These are phyloP conservation scores for Hymenoscyphus linearis DNA, from an alignment of 2,329 filamentous ascomycete species.

Conservation along the genomic window DNA sequence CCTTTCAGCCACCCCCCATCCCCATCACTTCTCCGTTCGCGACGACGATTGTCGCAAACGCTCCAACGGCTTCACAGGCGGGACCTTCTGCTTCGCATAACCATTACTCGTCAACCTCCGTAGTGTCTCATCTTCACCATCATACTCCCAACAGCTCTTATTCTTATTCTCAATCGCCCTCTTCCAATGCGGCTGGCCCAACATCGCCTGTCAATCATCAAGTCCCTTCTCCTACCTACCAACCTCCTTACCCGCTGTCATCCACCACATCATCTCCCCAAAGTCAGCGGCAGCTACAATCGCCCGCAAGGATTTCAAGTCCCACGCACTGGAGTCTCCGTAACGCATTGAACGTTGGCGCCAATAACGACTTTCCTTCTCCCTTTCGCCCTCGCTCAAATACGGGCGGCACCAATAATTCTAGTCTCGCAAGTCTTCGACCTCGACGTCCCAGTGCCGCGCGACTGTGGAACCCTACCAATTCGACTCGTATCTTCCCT, in stretches of 20 bases:
- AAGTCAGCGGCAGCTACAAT: slow-evolving; percentile 9
- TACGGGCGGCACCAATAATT: slow-evolving; percentile 21
- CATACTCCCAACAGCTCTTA: not conserved
- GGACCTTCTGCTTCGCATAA: slow-evolving; percentile 17
- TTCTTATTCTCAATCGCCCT: slow-evolving; percentile 5
- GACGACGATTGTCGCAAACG: slow-evolving; percentile 18
- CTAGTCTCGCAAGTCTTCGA: slow-evolving; percentile 17
- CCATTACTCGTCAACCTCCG: slow-evolving; percentile 15
- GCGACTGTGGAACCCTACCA: slow-evolving; percentile 56
- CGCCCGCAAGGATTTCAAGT: slow-evolving; percentile 42
- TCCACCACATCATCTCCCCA: slow-evolving; percentile 13
- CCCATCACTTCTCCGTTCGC: not conserved
- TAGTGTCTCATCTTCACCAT: slow-evolving; percentile 10
- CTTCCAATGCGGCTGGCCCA: slow-evolving; percentile 16
- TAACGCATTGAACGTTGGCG: slow-evolving; percentile 27
- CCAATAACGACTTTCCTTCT: slow-evolving; percentile 21
- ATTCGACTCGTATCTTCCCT: slow-evolving; percentile 45
- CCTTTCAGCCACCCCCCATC: not conserved
- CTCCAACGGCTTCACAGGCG: slow-evolving; percentile 29
- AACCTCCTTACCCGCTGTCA: slow-evolving; percentile 28
- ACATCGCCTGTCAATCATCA: slow-evolving; percentile 21
- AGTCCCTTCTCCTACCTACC: slow-evolving; percentile 28
- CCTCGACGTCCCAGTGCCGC: slow-evolving; percentile 28
- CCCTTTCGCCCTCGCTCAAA: slow-evolving; percentile 26
- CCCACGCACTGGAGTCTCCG: slow-evolving; percentile 31